Percentiles rank a stretch among this genome's conserved stretches.
These are phyloP conservation scores for Phytopythium helicoides DNA, from an alignment of 352 stramenopile genomes.

Conservation along the genomic window DNA sequence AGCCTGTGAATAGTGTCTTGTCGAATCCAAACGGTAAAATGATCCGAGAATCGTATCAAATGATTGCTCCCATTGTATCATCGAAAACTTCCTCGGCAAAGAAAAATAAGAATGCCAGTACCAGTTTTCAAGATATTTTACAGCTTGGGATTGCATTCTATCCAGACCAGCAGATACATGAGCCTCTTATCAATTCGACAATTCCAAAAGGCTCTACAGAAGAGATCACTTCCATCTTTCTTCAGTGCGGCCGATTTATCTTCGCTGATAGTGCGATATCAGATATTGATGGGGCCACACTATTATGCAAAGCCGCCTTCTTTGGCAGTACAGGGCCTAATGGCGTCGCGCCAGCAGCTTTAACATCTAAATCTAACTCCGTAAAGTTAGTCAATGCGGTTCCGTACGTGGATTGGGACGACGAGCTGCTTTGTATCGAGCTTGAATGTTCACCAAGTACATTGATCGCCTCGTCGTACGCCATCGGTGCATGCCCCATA, in stretches of 20 bases:
- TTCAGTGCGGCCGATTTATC: constrained; percentile 2
- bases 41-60: constrained; percentile 18
- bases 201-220: neutral
- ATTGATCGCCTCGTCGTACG: constrained; percentile 16
- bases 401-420: constrained; percentile 10
- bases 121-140: neutral
- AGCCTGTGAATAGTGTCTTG: constrained; percentile 21
- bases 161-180: constrained; percentile 18
- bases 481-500: constrained; percentile 24
- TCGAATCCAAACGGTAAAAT: constrained; percentile 8
- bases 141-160: constrained; percentile 24
- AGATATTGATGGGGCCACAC: neutral
- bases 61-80: constrained; percentile 2
- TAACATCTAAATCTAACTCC: neutral
- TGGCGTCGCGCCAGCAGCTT: neutral
- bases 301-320: neutral
- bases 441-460: constrained; percentile 8
- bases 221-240: neutral
- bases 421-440: constrained; percentile 17
- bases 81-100: neutral
- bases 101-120: neutral
- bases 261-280: neutral
- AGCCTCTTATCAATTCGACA: neutral
- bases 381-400: neutral
- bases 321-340: neutral